Base-by-base conservation (phyloP, 768 basidiomycete species). In the Kwoniella dendrophila region DNA sequence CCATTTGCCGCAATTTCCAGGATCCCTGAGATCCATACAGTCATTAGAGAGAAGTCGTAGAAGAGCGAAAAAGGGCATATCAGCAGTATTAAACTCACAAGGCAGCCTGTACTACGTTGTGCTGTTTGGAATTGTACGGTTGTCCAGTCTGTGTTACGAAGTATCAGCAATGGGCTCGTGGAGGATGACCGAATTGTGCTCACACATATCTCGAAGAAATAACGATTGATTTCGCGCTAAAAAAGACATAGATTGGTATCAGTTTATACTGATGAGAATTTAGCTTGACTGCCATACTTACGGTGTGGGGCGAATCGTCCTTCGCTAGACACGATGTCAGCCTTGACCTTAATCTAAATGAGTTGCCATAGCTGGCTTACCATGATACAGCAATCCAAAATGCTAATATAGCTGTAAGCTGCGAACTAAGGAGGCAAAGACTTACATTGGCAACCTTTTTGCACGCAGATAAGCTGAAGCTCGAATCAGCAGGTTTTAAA, bases 311-410 rank as follows among this genome's bases (percentile, higher is more conserved):
- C 0, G 81, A 78, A 11, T 82, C 87, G 70, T 91, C 89, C 24
- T 80, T 85, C 5, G 86, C 90, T 92, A 62, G 6, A 22, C 11
- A 27, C n/a, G 26, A 26, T 40, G 7, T 48, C 6, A 12, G 27
- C 43, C n/a, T 24, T 38, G 44, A 18, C 50, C 10, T 48, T 29
- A 11, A 34, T 4, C 36, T 44, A 11, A 4, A 36, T 22, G 7
- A n/a, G 20, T n/a, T n/a, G n/a, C n/a, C n/a, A 30, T 11, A 24
- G 8, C 36, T 24, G 30, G 67, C 79, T 50, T 64, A 90, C 93
- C 84, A 53, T 91, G 93, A 41, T 95, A 83, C 40, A 98, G 88
- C 22, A 98, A 79, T 0, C 85, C 89, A 47, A 95, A 83, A 75
- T 96, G 93, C 74, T 98, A 55, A 7, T 53, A 68, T 18, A 67